Percentiles rank a stretch among this genome's conserved stretches.
Conservation (phyloP, 805 yeast genomes). For the Yarrowia yakushimensis region DNA sequence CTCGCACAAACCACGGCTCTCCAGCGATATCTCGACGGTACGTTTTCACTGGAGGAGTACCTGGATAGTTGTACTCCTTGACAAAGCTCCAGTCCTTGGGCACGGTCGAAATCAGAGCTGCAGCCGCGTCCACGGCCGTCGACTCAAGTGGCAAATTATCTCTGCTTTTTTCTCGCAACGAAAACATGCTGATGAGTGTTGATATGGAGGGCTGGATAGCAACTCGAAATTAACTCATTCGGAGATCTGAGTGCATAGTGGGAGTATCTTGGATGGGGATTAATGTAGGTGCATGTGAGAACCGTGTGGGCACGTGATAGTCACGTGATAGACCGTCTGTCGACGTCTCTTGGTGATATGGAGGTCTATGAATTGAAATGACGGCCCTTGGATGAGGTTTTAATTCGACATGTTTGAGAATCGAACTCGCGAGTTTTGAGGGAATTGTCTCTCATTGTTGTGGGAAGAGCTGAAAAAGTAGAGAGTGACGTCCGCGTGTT, state of each 20-base stretch:
- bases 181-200: background rate
- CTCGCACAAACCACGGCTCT: constrained; percentile 42
- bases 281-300: too few relatives aligned
- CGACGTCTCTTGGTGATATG: too few relatives aligned
- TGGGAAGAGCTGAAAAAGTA: too few relatives aligned
- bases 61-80: background rate
- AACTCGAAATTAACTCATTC: background rate
- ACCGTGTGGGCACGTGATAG: too few relatives aligned
- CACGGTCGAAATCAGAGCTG: background rate
- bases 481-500: too few relatives aligned
- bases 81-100: constrained; percentile 5
- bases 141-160: constrained; percentile 3
- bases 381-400: too few relatives aligned
- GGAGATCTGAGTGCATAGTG: background rate
- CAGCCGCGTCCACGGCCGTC: constrained; percentile 6
- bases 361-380: too few relatives aligned
- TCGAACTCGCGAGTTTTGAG: too few relatives aligned
- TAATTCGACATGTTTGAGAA: too few relatives aligned
- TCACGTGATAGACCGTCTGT: too few relatives aligned
- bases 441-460: too few relatives aligned
- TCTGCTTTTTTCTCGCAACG: constrained; percentile 7
- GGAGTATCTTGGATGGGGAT: too few relatives aligned
- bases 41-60: constrained; percentile 28
- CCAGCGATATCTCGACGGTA: constrained; percentile 32
- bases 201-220: background rate